Evolutionary conservation across 768 basidiomycete species (phyloP).

Genomic region (Coprinopsis sp.): DNA sequence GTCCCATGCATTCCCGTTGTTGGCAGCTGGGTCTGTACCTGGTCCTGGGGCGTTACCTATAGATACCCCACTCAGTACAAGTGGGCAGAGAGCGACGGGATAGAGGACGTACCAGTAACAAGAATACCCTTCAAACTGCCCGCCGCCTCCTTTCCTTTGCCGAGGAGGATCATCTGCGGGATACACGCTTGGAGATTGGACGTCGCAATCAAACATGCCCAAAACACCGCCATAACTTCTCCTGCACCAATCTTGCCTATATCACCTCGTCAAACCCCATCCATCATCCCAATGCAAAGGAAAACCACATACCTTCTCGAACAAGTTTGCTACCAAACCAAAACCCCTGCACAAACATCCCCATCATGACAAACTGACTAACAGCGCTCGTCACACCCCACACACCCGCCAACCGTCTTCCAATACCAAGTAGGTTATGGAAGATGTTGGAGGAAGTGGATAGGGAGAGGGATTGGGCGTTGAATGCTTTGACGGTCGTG

Average conservation of each 20-base stretch:
- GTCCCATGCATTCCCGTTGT: no score
- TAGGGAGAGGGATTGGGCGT: conserved; percentile 53
- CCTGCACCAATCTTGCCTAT: conserved; percentile 63
- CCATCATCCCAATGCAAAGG: no score
- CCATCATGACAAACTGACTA: conserved; percentile 79
- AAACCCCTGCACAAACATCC: conserved; percentile 95
- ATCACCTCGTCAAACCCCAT: no score
- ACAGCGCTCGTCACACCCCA: conserved; percentile 73
- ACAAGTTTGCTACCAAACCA: conserved; percentile 94
- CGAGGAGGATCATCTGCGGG: conserved; percentile 70
- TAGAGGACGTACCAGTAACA: conserved; percentile 33
- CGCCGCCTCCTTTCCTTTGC: conserved; percentile 83
- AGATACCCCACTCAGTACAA: no score
- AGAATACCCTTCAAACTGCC: conserved; percentile 60
- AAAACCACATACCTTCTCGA: no score
- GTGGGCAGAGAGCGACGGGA: no score
- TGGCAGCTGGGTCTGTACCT: no score
- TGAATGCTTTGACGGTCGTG: conserved; percentile 90
- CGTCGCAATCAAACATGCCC: conserved; percentile 91
- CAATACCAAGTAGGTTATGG: conserved; percentile 38
- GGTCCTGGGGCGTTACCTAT: no score
- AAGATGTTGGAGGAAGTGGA: conserved; percentile 44
- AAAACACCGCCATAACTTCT: conserved; percentile 94
- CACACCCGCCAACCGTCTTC: conserved; percentile 53
- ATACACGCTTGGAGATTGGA: conserved; percentile 85